Conservation (phyloP, 2,329 filamentous ascomycete species). For the Aspergillus aculeatinus region DNA sequence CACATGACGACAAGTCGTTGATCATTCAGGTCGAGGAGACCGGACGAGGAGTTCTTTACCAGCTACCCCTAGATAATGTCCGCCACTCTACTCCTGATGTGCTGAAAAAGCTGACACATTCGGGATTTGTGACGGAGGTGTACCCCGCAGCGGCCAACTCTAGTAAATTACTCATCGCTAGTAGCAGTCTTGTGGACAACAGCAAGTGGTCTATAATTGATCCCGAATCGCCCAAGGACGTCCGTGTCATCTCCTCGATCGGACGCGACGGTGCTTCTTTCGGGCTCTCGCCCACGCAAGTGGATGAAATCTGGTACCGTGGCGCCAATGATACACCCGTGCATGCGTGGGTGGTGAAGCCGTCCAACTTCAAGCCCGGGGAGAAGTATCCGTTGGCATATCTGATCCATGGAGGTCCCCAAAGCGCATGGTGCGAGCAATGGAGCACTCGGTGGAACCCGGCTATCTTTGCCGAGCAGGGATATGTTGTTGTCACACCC, state of each 20-base stretch:
- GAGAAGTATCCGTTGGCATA: constrained; percentile 56
- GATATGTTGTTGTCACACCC: constrained; percentile 60
- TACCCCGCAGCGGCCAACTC: constrained; percentile 36
- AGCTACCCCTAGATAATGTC: constrained; percentile 35
- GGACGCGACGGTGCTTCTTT: constrained; percentile 39
- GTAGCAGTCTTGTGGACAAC: constrained; percentile 46
- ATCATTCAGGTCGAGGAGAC: constrained; percentile 44
- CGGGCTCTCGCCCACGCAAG: constrained; percentile 43
- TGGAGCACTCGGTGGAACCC: constrained; percentile 58
- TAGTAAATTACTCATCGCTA: constrained; percentile 42
- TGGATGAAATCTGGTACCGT: constrained; percentile 48
- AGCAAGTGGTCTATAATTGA: constrained; percentile 46
- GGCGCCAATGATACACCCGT: constrained; percentile 46
- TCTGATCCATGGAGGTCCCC: constrained; percentile 55
- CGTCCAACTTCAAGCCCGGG: constrained; percentile 45
- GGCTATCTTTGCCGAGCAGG: constrained; percentile 59
- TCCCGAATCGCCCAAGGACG: constrained; percentile 29
- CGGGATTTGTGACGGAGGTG: constrained; percentile 43
- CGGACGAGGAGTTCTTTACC: constrained; percentile 45
- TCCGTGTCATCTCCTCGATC: constrained; percentile 40
- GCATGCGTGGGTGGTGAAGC: constrained; percentile 50
- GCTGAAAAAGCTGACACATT: constrained; percentile 40
- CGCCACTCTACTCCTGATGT: constrained; percentile 28
- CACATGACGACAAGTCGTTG: constrained; percentile 42
- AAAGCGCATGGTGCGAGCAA: constrained; percentile 52